These are phyloP conservation scores for Prinsepia uniflora DNA, from an alignment of 306 rosid species.

Conservation along the genomic window DNA sequence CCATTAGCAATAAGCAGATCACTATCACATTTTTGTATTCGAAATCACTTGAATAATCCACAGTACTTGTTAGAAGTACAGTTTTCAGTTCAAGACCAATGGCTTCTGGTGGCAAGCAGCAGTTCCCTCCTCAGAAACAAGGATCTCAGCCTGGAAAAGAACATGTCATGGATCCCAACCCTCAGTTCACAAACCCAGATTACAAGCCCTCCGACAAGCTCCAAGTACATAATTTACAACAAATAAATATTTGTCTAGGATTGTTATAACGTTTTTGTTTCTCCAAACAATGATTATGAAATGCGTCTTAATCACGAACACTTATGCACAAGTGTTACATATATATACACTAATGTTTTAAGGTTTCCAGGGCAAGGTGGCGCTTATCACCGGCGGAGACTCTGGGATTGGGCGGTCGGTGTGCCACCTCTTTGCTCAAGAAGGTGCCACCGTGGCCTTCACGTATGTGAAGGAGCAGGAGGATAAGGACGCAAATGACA, in stretches of 20 bases:
- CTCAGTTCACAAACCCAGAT: conserved; percentile 52
- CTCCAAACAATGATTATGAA: no score
- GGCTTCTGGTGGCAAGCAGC: conserved; percentile 52
- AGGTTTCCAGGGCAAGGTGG: conserved; percentile 62
- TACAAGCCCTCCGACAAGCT: conserved; percentile 76
- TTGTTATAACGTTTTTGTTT: no score
- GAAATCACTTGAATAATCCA: no score
- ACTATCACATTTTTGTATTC: conserved; percentile 7
- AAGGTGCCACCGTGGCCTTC: conserved; percentile 80
- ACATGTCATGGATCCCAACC: conserved; percentile 67
- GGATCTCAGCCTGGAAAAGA: conserved; percentile 72
- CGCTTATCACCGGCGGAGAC: conserved; percentile 75
- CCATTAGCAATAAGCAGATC: background rate
- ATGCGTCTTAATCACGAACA: no score
- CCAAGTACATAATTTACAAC: conserved; percentile 27
- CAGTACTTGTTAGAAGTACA: background rate
- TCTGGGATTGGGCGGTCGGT: conserved; percentile 77
- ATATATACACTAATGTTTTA: background rate
- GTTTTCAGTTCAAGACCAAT: conserved; percentile 32
- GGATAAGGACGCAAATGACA: conserved; percentile 68
- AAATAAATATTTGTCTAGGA: no score
- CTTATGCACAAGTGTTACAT: no score
- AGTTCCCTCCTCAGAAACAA: conserved; percentile 66
- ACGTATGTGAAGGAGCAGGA: conserved; percentile 67
- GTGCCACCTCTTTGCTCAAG: conserved; percentile 57